Evolutionary conservation across 495 filamentous ascomycete genomes (phyloP), one percentile per base, ranked within the genome.

Genomic region (Penicillium simplicissimum): DNA sequence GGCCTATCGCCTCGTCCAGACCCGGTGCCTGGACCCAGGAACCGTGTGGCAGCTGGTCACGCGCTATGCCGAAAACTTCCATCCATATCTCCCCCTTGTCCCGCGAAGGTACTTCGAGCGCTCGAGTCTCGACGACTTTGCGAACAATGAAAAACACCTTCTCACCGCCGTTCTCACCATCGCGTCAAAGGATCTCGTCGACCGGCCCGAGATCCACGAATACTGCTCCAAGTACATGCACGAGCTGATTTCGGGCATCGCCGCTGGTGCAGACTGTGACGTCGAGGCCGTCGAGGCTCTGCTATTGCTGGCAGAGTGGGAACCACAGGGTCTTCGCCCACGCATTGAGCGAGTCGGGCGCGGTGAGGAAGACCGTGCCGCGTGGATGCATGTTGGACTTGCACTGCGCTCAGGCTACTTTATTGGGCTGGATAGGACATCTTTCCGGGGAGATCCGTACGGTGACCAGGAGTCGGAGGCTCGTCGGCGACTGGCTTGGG

Each of bases 341-440:
- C 80, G 62, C 15, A 72, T 79, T 25, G 81, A 84, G 59, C 74
- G 81, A 17, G 84, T 88, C 14, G 86, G 86, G 0, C 78, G 83
- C 33, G 86, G 85, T 10, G 84, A 88, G 69, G 86, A 89, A 69
- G 86, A 89, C 63, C 79, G 85, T 43, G 84, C 85, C 35, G 83
- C 84, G 4, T 89, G 86, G 86, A 88, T 88, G 85, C 85, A 88
- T 67, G 84, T 87, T 11, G 86, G 86, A 6, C 79, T 84, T 6
- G 86, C 86, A 1, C 64, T 89, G 11, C 79, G 86, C 40, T 82
- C 86, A n/a, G 86, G 83, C 0, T 88, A 88, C 63, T 87, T 86
- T 59, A 78, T 87, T 7, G 85, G 79, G 13, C 66, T 88, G 33
- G 86, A 89, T 62, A 73, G 80, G 57, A 81, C 85, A 45, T 79